Base-by-base conservation (phyloP, 306 rosid genomes). In the Vicia faba region DNA sequence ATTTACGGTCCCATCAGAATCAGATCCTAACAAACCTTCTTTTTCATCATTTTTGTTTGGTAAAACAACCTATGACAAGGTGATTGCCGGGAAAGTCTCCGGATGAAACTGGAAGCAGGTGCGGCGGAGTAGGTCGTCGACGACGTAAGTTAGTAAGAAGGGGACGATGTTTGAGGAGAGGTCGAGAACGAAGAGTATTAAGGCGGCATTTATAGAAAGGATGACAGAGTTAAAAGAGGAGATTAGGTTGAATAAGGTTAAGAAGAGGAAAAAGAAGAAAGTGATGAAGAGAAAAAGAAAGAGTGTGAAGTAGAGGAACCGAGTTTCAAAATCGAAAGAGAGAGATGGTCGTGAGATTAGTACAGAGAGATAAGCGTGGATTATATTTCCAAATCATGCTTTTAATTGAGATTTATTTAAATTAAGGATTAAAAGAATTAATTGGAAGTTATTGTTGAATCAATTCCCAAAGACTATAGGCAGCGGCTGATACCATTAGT, bases 81-180 rank as follows among this genome's bases (percentile, higher is more conserved):
- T 89, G 3, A 88, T 92, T 16, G 92, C 91, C 0, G 96, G 93
- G 0, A 87, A 1, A 58, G 96, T 88, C 0, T 92, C 96, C 0
- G 96, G 98, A 0, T 69, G 96, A 64, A 93, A 83, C 55, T 92
- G 96, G 98, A 92, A 92, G 84, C 98, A 85, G 75, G 80, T 81
- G 16, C 61, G 83, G 75, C 60, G 71, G 87, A 73, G 80, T 11
- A 64, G 98, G 40, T 66, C 93, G 19, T 87, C 96, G 46, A 85
- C 98, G 55, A 16, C 69, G 2, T 77, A 68, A 3, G 96, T 87
- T 46, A 87, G 85, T 80, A 72, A 63, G 18, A 92, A 73, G 45
- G 89, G 91, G 1, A 83, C 84, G 46, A 79, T 72, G 36, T 88
- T 77, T 39, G 91, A 86, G 85, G 80, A 93, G 87, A 89, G 96